Percentiles rank a stretch among this genome's conserved stretches.
These are phyloP conservation scores for Naganishia liquefaciens DNA, from an alignment of 1,284 basidiomycete genomes.

Conservation along the genomic window DNA sequence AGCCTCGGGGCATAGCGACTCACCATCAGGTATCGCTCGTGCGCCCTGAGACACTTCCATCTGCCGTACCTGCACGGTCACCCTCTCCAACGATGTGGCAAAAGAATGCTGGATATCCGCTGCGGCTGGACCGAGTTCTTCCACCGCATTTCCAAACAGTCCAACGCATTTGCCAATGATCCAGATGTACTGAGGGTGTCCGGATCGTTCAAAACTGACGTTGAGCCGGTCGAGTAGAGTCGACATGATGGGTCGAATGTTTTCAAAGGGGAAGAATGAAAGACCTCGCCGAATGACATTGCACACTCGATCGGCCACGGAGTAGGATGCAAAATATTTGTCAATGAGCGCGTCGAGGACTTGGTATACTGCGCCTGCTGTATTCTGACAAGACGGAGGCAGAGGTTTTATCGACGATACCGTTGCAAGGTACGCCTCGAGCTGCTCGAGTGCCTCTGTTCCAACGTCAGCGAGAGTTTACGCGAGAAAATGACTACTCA, in stretches of 20 bases:
- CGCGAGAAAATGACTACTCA: constrained; percentile 54
- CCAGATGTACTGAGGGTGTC: constrained; percentile 89
- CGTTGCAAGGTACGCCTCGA: constrained; percentile 82
- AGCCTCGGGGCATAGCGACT: constrained; percentile 40
- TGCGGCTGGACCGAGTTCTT: constrained; percentile 55
- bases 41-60: constrained; percentile 68
- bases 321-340: constrained; percentile 75
- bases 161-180: constrained; percentile 80
- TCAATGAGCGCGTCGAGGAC: constrained; percentile 79
- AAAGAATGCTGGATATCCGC: constrained; percentile 56
- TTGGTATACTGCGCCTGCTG: constrained; percentile 75
- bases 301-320: constrained; percentile 80
- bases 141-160: constrained; percentile 67
- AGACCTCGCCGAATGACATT: constrained; percentile 85
- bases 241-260: constrained; percentile 69
- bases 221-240: constrained; percentile 74
- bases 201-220: constrained; percentile 74
- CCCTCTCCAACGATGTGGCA: constrained; percentile 68
- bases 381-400: constrained; percentile 75
- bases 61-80: constrained; percentile 68
- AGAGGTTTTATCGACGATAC: constrained; percentile 77
- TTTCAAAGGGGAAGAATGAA: constrained; percentile 69
- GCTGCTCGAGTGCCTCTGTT: constrained; percentile 78
- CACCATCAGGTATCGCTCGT: constrained; percentile 77
- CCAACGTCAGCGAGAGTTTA: background rate